phyloP scores from a whole-genome alignment of 2,329 filamentous ascomycete genomes.

The Ascochyta viciae-villosae region DNA sequence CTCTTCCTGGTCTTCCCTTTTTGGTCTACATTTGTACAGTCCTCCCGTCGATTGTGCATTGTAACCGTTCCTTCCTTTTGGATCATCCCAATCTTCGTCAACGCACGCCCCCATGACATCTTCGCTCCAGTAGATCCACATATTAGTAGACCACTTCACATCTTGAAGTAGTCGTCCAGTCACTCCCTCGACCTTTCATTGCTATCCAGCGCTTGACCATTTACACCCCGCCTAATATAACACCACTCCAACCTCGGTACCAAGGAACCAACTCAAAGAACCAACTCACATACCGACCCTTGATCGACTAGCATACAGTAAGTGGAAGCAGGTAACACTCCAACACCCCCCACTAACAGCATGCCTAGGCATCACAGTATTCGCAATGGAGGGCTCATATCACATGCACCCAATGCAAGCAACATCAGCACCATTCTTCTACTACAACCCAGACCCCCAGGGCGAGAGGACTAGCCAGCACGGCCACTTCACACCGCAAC shows the following conservation, averaged over 20 bases:
- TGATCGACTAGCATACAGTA: slow-evolving; percentile 24
- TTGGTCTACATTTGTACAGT: slow-evolving; percentile 46
- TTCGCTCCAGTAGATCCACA: slow-evolving; percentile 35
- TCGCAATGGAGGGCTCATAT: slow-evolving; percentile 71
- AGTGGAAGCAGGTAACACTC: slow-evolving; percentile 9
- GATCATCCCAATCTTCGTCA: slow-evolving; percentile 31
- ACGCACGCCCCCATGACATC: slow-evolving; percentile 44
- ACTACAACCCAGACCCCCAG: slow-evolving; percentile 81
- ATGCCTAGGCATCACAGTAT: slow-evolving; percentile 31
- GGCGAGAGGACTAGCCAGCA: slow-evolving; percentile 72
- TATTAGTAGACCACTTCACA: slow-evolving; percentile 52
- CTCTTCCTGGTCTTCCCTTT: slow-evolving; percentile 46
- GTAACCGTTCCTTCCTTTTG: slow-evolving; percentile 51
- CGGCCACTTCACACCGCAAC: slow-evolving; percentile 73
- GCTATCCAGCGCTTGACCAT: slow-evolving; percentile 30
- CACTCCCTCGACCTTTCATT: slow-evolving; percentile 45
- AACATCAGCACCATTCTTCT: slow-evolving; percentile 82
- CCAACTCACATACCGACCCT: slow-evolving; percentile 18
- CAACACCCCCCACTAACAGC: slow-evolving; percentile 9
- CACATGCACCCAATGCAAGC: slow-evolving; percentile 58
- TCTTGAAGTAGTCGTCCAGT: slow-evolving; percentile 51
- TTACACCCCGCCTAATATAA: slow-evolving; percentile 37
- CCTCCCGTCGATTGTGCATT: slow-evolving; percentile 40
- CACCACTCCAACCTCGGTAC: slow-evolving; percentile 22
- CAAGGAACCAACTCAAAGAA: slow-evolving; percentile 15